Percentiles rank a stretch among this genome's conserved stretches.
Conservation (phyloP, 305 asterid species). For the Ruellia speciosa region DNA sequence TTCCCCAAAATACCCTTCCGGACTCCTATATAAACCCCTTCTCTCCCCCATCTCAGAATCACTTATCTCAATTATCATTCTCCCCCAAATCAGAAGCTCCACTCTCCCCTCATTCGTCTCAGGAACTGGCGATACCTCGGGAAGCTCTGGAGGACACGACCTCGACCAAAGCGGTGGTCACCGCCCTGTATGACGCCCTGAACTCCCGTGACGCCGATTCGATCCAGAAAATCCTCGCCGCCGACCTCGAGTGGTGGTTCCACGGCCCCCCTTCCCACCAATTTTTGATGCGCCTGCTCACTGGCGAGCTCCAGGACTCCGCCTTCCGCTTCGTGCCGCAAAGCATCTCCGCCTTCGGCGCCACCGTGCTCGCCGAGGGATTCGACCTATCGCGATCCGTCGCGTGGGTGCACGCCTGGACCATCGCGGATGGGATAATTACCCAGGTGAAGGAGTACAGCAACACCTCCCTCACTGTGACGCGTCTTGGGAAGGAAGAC, state of each 20-base stretch:
- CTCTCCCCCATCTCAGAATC: too few species aligned
- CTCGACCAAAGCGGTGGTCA: slow-evolving; percentile 63
- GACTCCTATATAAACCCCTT: slow-evolving; percentile 5
- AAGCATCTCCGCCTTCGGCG: slow-evolving; percentile 45
- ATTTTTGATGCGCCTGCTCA: slow-evolving; percentile 77
- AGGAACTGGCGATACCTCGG: slow-evolving; percentile 73
- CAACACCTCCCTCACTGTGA: slow-evolving; percentile 66
- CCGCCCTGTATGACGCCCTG: slow-evolving; percentile 97
- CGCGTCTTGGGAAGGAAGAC: slow-evolving; percentile 32
- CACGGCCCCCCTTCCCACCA: slow-evolving; percentile 97
- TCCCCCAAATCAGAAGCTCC: not conserved
- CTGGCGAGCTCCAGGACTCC: slow-evolving; percentile 34
- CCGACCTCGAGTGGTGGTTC: slow-evolving; percentile 99
- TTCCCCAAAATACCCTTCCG: slow-evolving; percentile 15
- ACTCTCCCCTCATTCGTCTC: not conserved
- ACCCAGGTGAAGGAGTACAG: slow-evolving; percentile 71
- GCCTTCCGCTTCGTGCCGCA: slow-evolving; percentile 42
- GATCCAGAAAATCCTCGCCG: slow-evolving; percentile 67
- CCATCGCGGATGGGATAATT: slow-evolving; percentile 60
- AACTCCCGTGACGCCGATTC: slow-evolving; percentile 56
- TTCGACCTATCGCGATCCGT: slow-evolving; percentile 34
- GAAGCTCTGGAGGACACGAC: slow-evolving; percentile 69
- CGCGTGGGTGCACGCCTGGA: slow-evolving; percentile 83
- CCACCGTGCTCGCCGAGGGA: slow-evolving; percentile 59
- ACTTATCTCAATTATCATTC: not conserved